Evolutionary conservation across 2,329 filamentous ascomycete genomes (phyloP).

Genomic region (Cercospora berteroae): DNA sequence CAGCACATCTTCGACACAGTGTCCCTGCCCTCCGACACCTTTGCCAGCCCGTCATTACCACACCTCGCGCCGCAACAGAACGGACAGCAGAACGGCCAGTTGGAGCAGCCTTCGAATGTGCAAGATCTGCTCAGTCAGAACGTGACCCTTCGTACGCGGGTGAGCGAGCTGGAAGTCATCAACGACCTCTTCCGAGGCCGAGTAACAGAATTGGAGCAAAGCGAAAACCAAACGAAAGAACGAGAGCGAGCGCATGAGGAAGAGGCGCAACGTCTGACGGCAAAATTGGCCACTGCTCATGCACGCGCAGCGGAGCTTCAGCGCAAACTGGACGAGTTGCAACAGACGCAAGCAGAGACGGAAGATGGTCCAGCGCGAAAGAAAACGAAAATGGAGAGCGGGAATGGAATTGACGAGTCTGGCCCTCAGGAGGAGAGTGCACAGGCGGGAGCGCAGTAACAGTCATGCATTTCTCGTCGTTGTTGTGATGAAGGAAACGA

Average conservation of each 20-base stretch:
- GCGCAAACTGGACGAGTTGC: constrained; percentile 21
- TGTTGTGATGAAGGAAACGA: not conserved
- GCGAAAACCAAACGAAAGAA: constrained; percentile 66
- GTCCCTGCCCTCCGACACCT: constrained; percentile 64
- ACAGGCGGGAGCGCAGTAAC: constrained; percentile 9
- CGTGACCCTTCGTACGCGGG: constrained; percentile 86
- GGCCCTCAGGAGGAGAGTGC: constrained; percentile 10
- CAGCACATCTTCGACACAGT: constrained; percentile 77
- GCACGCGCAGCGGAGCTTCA: constrained; percentile 24
- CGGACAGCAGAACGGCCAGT: constrained; percentile 63
- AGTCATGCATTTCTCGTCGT: not conserved
- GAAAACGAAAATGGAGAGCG: constrained; percentile 20
- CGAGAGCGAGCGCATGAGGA: constrained; percentile 60
- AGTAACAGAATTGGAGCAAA: constrained; percentile 72
- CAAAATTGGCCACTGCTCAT: constrained; percentile 55
- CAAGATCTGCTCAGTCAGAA: constrained; percentile 79
- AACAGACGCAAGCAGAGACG: constrained; percentile 8
- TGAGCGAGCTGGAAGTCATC: constrained; percentile 93
- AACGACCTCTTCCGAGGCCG: constrained; percentile 67
- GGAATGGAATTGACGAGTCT: constrained; percentile 6
- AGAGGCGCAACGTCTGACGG: constrained; percentile 55
- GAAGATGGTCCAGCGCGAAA: constrained; percentile 24
- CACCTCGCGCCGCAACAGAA: constrained; percentile 48
- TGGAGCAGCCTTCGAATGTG: constrained; percentile 48
- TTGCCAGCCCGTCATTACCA: constrained; percentile 56